Evolutionary conservation across 345 rosid species (phyloP), one percentile per base, ranked within the genome.

Genomic region (Brassica rapa): DNA sequence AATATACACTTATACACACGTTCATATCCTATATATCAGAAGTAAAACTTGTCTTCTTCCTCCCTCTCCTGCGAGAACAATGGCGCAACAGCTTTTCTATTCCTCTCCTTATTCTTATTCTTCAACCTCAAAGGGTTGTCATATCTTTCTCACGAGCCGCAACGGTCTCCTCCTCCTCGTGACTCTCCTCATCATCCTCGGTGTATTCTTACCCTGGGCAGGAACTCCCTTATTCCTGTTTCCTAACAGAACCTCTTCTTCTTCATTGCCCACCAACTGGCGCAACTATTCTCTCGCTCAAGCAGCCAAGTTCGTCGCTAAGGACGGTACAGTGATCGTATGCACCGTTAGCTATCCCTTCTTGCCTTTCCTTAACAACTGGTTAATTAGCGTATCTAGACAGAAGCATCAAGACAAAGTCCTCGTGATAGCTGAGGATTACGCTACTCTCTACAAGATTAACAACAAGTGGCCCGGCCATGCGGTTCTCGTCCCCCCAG

Each of bases 401-500:
- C 56, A 51, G 56, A 51, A 5, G 56, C 56, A 51, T 51, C 56
- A 51, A 51, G 19, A 51, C 56, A 51, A 51, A 51, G 56, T 51
- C 56, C 56, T 51, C 19, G 56, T 51, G 56, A 51, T 51, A 8
- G 56, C 56, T 51, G 56, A 51, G 56, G 56, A 51, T 51, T 51
- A 51, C 56, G 56, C 56, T n/a, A 51, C 56, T n/a, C 11, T 64
- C 27, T 81, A 87, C 53, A 86, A 79, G 73, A 86, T 94, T 11
- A 94, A 94, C 60, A 82, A 5, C 2, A 51, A 51, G 21, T 51
- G 56, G 56, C 56, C 56, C n/a, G 56, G 56, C 56, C 56, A 51
- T 51, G 97, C 94, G 8, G 97, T 94, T 32, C 91, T 93, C 29
- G 68, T 93, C 27, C 98, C 96, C 2, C 67, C 67, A 0, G 96